Evolutionary conservation across 495 filamentous ascomycete species (phyloP).

Genomic region (Penicillium bialowiezense): DNA sequence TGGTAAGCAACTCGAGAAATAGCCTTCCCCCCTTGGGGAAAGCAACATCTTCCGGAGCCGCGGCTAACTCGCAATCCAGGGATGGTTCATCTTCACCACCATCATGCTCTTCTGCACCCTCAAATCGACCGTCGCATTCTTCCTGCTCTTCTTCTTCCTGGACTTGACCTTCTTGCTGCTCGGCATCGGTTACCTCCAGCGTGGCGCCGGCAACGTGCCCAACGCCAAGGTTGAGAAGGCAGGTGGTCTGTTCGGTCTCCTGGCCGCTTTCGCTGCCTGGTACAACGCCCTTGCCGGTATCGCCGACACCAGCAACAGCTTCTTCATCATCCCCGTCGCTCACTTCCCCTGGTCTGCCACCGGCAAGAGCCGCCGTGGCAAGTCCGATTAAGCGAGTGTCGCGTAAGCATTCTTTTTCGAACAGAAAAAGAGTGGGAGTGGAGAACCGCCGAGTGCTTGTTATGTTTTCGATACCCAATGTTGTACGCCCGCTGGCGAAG

Average conservation of each 20-base stretch:
- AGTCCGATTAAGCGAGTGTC: slow-evolving; percentile 41
- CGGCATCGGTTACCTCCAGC: slow-evolving; percentile 66
- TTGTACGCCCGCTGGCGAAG: slow-evolving; percentile 15
- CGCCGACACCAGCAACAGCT: slow-evolving; percentile 80
- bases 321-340: slow-evolving; percentile 91
- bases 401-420: slow-evolving; percentile 22
- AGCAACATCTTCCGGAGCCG: too few species aligned
- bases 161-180: slow-evolving; percentile 92
- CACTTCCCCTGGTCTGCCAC: slow-evolving; percentile 98
- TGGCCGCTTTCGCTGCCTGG: slow-evolving; percentile 91
- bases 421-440: slow-evolving; percentile 2
- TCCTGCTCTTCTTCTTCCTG: slow-evolving; percentile 88
- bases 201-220: slow-evolving; percentile 35
- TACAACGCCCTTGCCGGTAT: slow-evolving; percentile 97
- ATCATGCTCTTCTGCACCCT: slow-evolving; percentile 86
- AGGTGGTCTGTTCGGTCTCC: slow-evolving; percentile 82
- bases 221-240: slow-evolving; percentile 63
- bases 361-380: slow-evolving; percentile 59
- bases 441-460: slow-evolving; percentile 14
- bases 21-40: too few species aligned
- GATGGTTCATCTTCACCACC: slow-evolving; percentile 98
- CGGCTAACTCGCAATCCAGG: slow-evolving; percentile 37
- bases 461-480: slow-evolving; percentile 39
- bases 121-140: slow-evolving; percentile 94
- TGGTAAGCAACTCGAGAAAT: too few species aligned